Evolutionary conservation across 1,284 basidiomycete species (phyloP).

Genomic region (Ustilago shanxiensis): DNA sequence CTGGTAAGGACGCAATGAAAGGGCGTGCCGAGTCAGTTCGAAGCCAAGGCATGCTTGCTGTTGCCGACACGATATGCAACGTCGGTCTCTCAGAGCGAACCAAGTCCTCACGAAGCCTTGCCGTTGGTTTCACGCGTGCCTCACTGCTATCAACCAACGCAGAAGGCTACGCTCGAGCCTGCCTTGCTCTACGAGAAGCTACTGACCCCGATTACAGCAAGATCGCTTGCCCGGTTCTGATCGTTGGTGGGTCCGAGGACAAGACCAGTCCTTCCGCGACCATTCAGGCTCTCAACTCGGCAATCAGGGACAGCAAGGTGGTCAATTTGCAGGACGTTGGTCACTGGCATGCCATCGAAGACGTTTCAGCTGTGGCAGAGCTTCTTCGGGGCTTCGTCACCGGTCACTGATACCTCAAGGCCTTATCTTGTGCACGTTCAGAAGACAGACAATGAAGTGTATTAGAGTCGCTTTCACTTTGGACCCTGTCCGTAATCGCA

Average conservation of each 20-base stretch:
- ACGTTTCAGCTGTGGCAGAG: slow-evolving; percentile 5
- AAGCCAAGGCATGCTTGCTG: slow-evolving; percentile 8
- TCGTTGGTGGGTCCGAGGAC: slow-evolving; percentile 7
- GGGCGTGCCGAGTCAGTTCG: slow-evolving; percentile 1
- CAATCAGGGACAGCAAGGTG: not conserved
- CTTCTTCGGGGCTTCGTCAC: slow-evolving; percentile 1
- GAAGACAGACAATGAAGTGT: too few species aligned
- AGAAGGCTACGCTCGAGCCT: slow-evolving; percentile 10
- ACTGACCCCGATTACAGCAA: slow-evolving; percentile 9
- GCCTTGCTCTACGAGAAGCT: not conserved
- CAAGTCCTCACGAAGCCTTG: not conserved
- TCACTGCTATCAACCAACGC: slow-evolving; percentile 1
- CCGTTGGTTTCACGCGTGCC: slow-evolving; percentile 1
- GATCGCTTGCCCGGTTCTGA: slow-evolving; percentile 1
- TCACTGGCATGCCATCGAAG: slow-evolving; percentile 15
- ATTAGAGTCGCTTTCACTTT: too few species aligned
- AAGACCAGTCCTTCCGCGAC: slow-evolving; percentile 11
- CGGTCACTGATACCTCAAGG: too few species aligned
- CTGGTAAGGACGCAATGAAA: slow-evolving; percentile 10
- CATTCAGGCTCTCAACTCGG: not conserved
- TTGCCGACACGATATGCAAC: slow-evolving; percentile 10
- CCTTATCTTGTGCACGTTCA: too few species aligned
- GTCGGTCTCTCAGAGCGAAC: slow-evolving; percentile 10
- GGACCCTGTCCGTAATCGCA: too few species aligned
- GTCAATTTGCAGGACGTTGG: slow-evolving; percentile 3